Conservation (phyloP, 176 grass and related monocot genomes). For the Oryza meridionalis region DNA sequence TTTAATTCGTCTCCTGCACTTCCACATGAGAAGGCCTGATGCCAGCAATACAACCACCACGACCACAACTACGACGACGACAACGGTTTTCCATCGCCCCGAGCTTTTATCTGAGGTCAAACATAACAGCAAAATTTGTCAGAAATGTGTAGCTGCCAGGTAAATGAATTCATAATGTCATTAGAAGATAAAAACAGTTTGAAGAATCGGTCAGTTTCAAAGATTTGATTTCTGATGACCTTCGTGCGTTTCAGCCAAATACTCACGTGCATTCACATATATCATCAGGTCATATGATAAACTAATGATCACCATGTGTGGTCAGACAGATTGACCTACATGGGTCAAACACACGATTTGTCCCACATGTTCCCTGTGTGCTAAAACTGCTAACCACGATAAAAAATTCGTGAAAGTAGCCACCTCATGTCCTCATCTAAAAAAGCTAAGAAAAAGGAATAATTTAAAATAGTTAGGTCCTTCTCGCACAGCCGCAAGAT, state of each 20-base stretch:
- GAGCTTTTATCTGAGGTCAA: slow-evolving; percentile 18
- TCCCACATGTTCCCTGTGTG: slow-evolving; percentile 27
- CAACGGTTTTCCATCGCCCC: not conserved
- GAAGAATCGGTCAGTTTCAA: not conserved
- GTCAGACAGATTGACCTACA: slow-evolving; percentile 13
- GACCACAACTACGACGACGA: slow-evolving; percentile 21
- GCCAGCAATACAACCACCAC: slow-evolving; percentile 16
- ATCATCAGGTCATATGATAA: slow-evolving; percentile 25
- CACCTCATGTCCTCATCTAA: slow-evolving; percentile 31
- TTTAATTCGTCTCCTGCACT: slow-evolving; percentile 55
- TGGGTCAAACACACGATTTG: slow-evolving; percentile 11
- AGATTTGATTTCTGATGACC: not conserved
- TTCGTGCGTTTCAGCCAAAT: not conserved
- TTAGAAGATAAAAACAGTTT: not conserved
- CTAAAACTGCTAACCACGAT: not conserved
- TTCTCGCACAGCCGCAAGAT: slow-evolving; percentile 8
- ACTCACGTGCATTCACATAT: slow-evolving; percentile 22
- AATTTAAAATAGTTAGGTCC: not conserved
- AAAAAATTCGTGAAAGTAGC: slow-evolving; percentile 12
- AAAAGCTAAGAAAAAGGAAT: not conserved
- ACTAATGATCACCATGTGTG: slow-evolving; percentile 4
- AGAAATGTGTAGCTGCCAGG: not conserved
- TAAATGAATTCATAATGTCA: not conserved
- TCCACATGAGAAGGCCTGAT: slow-evolving; percentile 46
- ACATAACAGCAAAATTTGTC: not conserved